phyloP scores from a whole-genome alignment of 352 stramenopile species.

The Vaucheria bursata region DNA sequence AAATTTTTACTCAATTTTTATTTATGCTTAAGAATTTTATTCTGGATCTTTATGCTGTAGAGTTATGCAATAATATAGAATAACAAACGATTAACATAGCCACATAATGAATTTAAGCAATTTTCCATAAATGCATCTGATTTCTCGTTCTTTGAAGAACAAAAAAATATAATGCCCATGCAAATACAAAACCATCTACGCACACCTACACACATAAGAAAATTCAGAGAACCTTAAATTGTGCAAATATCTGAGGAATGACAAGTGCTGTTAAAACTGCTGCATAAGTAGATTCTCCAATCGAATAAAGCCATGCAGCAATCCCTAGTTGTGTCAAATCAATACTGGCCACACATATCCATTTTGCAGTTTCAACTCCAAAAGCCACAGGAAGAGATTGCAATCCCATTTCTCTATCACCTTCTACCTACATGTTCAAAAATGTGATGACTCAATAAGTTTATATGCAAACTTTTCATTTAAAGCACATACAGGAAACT shows the following conservation, averaged over 20 bases:
- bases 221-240: conserved; percentile 52
- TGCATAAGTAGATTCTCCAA: conserved; percentile 63
- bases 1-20: neutral
- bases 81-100: neutral
- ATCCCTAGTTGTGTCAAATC: conserved; percentile 66
- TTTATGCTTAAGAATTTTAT: too few species aligned
- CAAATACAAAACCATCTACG: neutral
- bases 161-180: neutral
- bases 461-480: neutral
- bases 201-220: neutral
- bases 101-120: neutral
- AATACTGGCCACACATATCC: conserved; percentile 65
- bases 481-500: neutral
- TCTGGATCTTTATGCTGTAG: neutral
- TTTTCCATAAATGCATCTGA: neutral
- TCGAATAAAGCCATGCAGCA: conserved; percentile 61
- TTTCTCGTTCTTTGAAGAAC: neutral
- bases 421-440: conserved; percentile 39
- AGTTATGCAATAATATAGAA: neutral
- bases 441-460: too few species aligned
- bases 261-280: conserved; percentile 59
- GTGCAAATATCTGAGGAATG: conserved; percentile 67
- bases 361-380: conserved; percentile 68
- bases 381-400: conserved; percentile 71
- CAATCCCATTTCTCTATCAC: conserved; percentile 56